Base-by-base conservation (phyloP, 164 flowering plant genomes). In the Chimonanthus praecox region DNA sequence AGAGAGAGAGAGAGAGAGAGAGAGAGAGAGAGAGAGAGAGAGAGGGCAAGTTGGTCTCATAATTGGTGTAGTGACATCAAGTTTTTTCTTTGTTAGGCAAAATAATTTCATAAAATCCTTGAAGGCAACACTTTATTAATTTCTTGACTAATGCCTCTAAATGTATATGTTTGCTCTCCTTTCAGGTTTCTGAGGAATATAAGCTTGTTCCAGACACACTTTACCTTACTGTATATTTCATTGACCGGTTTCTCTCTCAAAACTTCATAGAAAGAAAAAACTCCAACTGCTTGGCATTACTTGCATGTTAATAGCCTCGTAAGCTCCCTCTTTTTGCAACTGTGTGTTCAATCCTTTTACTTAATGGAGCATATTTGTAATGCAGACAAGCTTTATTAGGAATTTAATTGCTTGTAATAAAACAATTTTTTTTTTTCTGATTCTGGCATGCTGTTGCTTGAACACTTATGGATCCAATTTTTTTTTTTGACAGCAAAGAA, bases 221-320 rank as follows among this genome's bases (percentile, higher is more conserved):
- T 72, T 91, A 89, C 84, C 87, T 96, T 64, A 88, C 98, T 45
- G 97, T 94, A 16, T 80, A 87, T 83, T 81, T 90, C 63, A 87
- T 94, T 72, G 99, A 96, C 76, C 79, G 88, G 77, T 94, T 85
- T 80, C 92, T 96, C 43, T 86, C 94, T 72, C 79, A 81, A 68
- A 90, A 87, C 69, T 81, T 79, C 83, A 85, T 92, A 48, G 94
- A 88, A 75, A 90, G 90, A 79, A 92, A 87, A 71, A 87, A 84
- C 88, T 96, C 73, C 99, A 96, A 79, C 87, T 96, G 69, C 89
- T 96, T 76, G 99, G 99, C 73, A 86, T 96, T 60, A 88, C 99
- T 58, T 92, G 97, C 90, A 92, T 94, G 97, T 87, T 96, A 47
- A 86, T 96, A 83, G 92, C 99, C 68, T 96, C 99, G 98, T 96